Conservation (phyloP, 164 flowering plant species). For the Tetracentron sinense region DNA sequence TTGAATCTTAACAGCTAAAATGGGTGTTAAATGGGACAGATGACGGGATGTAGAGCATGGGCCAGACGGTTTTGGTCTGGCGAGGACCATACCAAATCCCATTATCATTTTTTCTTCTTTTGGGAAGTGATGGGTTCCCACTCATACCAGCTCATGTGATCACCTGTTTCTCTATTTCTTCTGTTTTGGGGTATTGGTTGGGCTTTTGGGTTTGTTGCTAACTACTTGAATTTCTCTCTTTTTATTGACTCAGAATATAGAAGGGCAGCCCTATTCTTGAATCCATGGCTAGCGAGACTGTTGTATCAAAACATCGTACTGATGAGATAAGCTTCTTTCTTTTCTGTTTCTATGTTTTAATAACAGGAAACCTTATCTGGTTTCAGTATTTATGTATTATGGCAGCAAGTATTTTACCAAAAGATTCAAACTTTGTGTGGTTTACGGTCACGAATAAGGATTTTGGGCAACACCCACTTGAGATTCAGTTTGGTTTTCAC, state of each 20-base stretch:
- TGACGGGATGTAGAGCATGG: too few relatives aligned
- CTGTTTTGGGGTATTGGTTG: background rate
- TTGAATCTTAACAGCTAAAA: too few relatives aligned
- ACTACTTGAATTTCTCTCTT: background rate
- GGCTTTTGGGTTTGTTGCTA: background rate
- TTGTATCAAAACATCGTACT: constrained; percentile 6
- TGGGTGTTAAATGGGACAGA: too few relatives aligned
- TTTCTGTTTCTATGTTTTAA: background rate
- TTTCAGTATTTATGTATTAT: background rate
- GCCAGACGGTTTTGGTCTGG: too few relatives aligned
- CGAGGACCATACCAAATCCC: too few relatives aligned
- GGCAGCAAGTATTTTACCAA: too few relatives aligned
- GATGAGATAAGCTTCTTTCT: constrained; percentile 2
- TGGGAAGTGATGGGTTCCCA: background rate
- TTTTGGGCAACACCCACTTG: background rate
- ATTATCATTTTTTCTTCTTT: too few relatives aligned
- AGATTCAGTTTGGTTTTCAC: background rate
- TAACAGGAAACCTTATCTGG: background rate
- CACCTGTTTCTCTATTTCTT: background rate
- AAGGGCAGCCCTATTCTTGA: background rate
- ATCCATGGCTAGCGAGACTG: constrained; percentile 19
- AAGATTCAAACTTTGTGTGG: background rate
- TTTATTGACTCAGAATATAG: background rate
- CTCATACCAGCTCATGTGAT: constrained; percentile 10
- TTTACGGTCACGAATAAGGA: background rate